Base-by-base conservation (phyloP, 2,329 filamentous ascomycete species). In the Apiospora saccharicola region DNA sequence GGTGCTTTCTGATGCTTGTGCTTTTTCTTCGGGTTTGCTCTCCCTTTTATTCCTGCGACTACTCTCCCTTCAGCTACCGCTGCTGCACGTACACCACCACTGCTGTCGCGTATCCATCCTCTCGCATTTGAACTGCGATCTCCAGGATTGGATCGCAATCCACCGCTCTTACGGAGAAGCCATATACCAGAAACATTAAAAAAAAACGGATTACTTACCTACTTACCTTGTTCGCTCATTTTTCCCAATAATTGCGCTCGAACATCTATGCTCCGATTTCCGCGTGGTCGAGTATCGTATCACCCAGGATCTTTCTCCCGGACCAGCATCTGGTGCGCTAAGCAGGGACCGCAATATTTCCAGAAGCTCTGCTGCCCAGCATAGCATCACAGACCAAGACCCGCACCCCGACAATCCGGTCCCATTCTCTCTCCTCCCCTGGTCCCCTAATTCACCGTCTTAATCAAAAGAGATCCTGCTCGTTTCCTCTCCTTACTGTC, bases 391-490 rank as follows among this genome's bases (percentile, higher is more conserved):
- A 71, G 76, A 75, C 78, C 77, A 76, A 75, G 78, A 80, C 79
- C 79, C 79, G 78, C 79, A 76, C 77, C 75, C 79, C 78, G 77
- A 77, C 76, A 75, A 77, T 78, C 76, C 77, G 78, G 79, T 79
- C 77, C 79, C 75, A 76, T 78, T 74, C 72, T 72, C 78, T 77
- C 79, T 78, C 74, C 72, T 72, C 77, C 77, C 79, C 79, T 78
- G 77, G 76, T 77, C 76, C 72, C 78, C 76, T 79, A 73, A 75
- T 76, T 76, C 75, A 77, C 77, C 73, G 75, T 78, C 77, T 76
- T 76, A 74, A 73, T 77, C 77, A 73, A 71, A 71, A 51, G 72
- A 41, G 53, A 41, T 76, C 67, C 73, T 76, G 72, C 74, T 77
- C 73, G 75, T 71, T 30, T 71, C 37, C 68, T 73, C 72, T 76